Evolutionary conservation across 2,329 filamentous ascomycete species (phyloP).

Genomic region (Lecanicillium sp.): DNA sequence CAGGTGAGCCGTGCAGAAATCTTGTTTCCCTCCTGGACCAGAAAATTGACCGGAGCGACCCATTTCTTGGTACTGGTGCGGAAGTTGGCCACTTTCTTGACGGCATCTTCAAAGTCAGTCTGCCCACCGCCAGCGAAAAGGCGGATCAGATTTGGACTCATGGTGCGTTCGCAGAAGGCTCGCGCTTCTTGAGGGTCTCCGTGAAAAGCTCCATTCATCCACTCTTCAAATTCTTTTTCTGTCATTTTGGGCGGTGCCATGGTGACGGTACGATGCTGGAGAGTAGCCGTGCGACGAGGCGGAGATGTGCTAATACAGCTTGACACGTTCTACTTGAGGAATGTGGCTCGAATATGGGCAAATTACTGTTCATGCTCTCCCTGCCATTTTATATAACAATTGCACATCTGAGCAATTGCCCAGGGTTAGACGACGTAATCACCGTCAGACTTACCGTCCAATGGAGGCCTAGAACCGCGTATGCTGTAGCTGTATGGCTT

Average conservation of each 20-base stretch:
- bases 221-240: not conserved
- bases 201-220: conserved; percentile 1
- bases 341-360: no score
- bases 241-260: not conserved
- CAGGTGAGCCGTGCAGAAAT: not conserved
- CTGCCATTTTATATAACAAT: no score
- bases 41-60: not conserved
- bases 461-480: no score
- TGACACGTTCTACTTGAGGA: no score
- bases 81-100: not conserved
- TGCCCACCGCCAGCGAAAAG: conserved; percentile 1
- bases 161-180: conserved; percentile 1
- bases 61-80: conserved; percentile 1
- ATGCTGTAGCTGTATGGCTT: no score
- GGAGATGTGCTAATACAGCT: no score
- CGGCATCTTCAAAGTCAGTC: conserved; percentile 1
- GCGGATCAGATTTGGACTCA: conserved; percentile 2
- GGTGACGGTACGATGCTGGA: no score
- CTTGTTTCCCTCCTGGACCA: conserved; percentile 1
- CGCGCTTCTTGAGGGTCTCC: not conserved
- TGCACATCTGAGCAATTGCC: no score
- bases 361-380: no score
- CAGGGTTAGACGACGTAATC: no score
- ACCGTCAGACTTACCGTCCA: no score
- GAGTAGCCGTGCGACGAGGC: no score